A percentile compares a stretch with the other conserved stretches of the same genome.
These are phyloP conservation scores for Fusarium sp. DNA, from an alignment of 2,329 filamentous ascomycete species.

Conservation along the genomic window DNA sequence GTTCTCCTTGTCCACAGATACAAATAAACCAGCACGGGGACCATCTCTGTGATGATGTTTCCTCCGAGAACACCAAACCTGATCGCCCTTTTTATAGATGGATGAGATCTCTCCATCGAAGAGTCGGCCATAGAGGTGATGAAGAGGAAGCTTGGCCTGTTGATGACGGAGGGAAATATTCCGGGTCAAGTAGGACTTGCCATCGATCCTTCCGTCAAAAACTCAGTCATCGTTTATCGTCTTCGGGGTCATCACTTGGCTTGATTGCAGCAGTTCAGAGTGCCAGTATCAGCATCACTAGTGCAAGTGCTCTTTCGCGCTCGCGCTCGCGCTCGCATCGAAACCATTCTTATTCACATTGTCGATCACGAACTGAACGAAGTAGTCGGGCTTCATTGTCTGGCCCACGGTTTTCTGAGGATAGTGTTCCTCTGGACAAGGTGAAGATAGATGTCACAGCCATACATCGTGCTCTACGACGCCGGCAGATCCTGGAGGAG, in stretches of 20 bases:
- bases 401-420: conserved; percentile 72
- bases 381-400: conserved; percentile 73
- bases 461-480: conserved; percentile 78
- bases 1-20: conserved; percentile 42
- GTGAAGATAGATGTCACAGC: conserved; percentile 73
- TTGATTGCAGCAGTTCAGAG: conserved; percentile 87
- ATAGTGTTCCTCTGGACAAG: conserved; percentile 72
- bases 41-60: conserved; percentile 11
- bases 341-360: conserved; percentile 64
- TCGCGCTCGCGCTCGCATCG: conserved; percentile 73
- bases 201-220: conserved; percentile 22
- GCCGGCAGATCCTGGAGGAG: conserved; percentile 86
- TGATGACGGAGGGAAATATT: conserved; percentile 21
- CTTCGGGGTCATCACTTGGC: conserved; percentile 80
- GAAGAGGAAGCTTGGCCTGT: conserved; percentile 41
- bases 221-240: conserved; percentile 66
- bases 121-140: conserved; percentile 60
- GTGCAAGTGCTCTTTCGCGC: conserved; percentile 75
- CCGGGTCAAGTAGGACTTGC: conserved; percentile 9
- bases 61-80: conserved; percentile 27
- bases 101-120: conserved; percentile 77
- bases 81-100: conserved; percentile 75
- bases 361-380: conserved; percentile 70
- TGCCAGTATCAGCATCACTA: conserved; percentile 81
- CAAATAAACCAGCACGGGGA: conserved; percentile 44